These are phyloP conservation scores for Polytolypa hystricis DNA, from an alignment of 2,329 filamentous ascomycete species.

Conservation along the genomic window DNA sequence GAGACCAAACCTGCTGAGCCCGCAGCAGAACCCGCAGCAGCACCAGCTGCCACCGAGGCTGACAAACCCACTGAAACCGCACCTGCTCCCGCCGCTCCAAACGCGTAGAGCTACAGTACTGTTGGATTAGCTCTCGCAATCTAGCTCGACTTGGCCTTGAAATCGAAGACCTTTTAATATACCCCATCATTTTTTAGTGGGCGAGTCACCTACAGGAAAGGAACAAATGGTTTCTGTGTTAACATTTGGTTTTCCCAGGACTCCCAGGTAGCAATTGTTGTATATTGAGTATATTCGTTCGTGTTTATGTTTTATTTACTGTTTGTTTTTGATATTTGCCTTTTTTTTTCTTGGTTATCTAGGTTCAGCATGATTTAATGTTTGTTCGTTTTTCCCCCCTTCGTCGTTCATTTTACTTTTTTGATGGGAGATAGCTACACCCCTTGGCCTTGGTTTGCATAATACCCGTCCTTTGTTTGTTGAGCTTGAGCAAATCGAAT, in stretches of 20 bases:
- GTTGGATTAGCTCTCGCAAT: neutral
- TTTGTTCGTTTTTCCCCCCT: too few relatives aligned
- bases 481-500: too few relatives aligned
- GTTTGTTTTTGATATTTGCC: neutral
- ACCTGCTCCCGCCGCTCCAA: constrained; percentile 3
- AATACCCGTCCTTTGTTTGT: constrained; percentile 1
- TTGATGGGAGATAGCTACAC: too few relatives aligned
- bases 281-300: neutral
- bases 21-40: constrained; percentile 1
- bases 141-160: neutral
- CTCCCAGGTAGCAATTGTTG: neutral
- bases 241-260: neutral
- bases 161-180: neutral
- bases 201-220: neutral
- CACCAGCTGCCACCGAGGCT: constrained; percentile 3
- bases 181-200: neutral
- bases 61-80: constrained; percentile 6
- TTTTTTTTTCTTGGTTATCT: neutral
- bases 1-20: constrained; percentile 4
- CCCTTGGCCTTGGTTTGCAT: constrained; percentile 3
- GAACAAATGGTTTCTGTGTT: neutral
- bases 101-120: constrained; percentile 1
- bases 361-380: too few relatives aligned
- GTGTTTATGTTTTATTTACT: neutral
- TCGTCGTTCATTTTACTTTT: too few relatives aligned